phyloP scores from a whole-genome alignment of 1,284 basidiomycete species.

The Cryptococcus hybrid region DNA sequence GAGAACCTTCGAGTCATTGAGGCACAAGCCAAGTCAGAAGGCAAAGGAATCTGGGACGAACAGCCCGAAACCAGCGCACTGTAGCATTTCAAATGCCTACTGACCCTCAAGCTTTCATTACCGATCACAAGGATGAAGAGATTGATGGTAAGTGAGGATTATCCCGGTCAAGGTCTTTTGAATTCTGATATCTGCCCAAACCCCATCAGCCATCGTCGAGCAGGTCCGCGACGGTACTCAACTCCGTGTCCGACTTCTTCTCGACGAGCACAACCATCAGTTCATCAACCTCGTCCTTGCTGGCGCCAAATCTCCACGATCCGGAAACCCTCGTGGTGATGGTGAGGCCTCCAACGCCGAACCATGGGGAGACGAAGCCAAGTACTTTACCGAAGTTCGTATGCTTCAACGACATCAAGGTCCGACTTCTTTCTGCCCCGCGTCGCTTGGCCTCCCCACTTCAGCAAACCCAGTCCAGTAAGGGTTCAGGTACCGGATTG shows the following conservation, averaged over 20 bases:
- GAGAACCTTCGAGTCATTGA: conserved; percentile 60
- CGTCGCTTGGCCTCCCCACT: conserved; percentile 60
- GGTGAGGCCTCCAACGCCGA: conserved; percentile 56
- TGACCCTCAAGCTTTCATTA: conserved; percentile 84
- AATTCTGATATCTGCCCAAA: background rate
- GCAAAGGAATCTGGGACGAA: conserved; percentile 79
- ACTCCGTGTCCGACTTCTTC: conserved; percentile 79
- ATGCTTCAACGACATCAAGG: conserved; percentile 87
- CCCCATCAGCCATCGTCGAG: conserved; percentile 74
- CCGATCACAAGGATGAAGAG: conserved; percentile 84
- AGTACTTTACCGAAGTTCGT: conserved; percentile 90
- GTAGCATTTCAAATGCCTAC: conserved; percentile 86
- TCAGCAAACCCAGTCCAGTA: conserved; percentile 60
- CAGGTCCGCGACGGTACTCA: conserved; percentile 92
- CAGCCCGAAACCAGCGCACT: conserved; percentile 64
- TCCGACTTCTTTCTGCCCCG: conserved; percentile 71
- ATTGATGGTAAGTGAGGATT: conserved; percentile 64
- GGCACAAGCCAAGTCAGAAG: conserved; percentile 70
- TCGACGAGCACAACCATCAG: conserved; percentile 78
- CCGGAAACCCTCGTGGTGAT: too few species aligned
- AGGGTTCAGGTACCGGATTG: conserved; percentile 7
- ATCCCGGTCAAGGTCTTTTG: background rate
- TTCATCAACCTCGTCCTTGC: conserved; percentile 62
- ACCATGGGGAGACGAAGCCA: conserved; percentile 84
- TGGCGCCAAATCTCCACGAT: conserved; percentile 75